Evolutionary conservation across 139 green algal species (phyloP), one percentile per base, ranked within the genome.

Genomic region (Astrephomene gubernaculifera): DNA sequence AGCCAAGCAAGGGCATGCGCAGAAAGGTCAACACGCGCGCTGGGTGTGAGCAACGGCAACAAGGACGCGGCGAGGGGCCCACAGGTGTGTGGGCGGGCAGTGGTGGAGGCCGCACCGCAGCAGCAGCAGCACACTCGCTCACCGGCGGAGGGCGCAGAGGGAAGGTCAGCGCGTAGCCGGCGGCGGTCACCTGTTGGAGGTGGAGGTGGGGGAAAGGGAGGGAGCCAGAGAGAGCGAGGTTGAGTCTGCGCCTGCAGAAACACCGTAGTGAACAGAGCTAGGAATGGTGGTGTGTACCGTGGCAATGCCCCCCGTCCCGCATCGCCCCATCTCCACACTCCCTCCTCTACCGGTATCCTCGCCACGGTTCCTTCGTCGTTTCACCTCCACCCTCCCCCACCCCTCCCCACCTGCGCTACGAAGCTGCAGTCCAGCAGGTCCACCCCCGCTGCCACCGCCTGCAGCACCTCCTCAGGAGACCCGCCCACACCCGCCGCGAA

Each of bases 121-220:
- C n/a, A n/a, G n/a, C n/a, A n/a, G n/a, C n/a, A n/a, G n/a, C n/a
- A n/a, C n/a, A 2, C 33, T 33, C 38, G 0, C 75, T 57, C 38
- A 73, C 76, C 76, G 60, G 54, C 2, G 61, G 69, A 22, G 63
- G 79, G 2, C 35, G 61, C 24, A 93, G 31, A 4, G 90, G 91
- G 68, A 96, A 96, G 63, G 31, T 87, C 4, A 96, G 87, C 0
- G 94, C 94, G 49, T 93, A 94, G 44, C 94, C 94, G 4, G 68
- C 82, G 0, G 80, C 57, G 6, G 90, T 93, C 3, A 88, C 73
- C 45, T 91, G 60, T 12, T 9, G 12, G 60, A 6, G 39, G 41
- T 33, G 38, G 1, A 24, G n/a, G 29, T 33, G 9, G 71, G 45
- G n/a, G 9, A 0, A 41, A 2, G 54, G 74, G 24, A 82, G 57